Percentiles rank a stretch among this genome's conserved stretches.
phyloP scores from a whole-genome alignment of 192 early-diverging fungal genomes.

The Rhizoclosmatium globosum region DNA sequence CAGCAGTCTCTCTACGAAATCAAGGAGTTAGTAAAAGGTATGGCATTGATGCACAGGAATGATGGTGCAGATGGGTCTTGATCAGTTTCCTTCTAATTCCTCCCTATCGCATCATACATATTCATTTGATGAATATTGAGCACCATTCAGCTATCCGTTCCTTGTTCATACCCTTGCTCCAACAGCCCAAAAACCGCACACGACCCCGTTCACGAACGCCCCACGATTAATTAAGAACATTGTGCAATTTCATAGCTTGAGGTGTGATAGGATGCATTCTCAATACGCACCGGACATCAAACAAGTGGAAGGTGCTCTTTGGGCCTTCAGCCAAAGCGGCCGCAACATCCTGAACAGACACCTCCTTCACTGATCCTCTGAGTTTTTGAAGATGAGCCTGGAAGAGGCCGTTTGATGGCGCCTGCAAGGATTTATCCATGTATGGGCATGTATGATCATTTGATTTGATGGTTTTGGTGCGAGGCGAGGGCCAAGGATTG shows the following conservation, averaged over 20 bases:
- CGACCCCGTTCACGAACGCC: too few relatives aligned
- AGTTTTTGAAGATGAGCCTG: slow-evolving; percentile 21
- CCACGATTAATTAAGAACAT: too few relatives aligned
- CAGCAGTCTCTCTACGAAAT: slow-evolving; percentile 53
- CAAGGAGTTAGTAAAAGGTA: slow-evolving; percentile 6
- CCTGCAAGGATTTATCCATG: not conserved
- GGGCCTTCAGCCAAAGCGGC: slow-evolving; percentile 36
- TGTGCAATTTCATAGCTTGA: too few relatives aligned
- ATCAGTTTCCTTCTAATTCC: not conserved
- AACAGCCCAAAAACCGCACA: too few relatives aligned
- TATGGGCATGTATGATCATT: not conserved
- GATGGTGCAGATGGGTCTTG: not conserved
- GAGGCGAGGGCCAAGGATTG: not conserved
- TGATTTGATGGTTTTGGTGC: not conserved
- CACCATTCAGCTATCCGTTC: too few relatives aligned
- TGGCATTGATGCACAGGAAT: not conserved
- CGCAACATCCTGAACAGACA: slow-evolving; percentile 28
- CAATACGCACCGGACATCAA: slow-evolving; percentile 47
- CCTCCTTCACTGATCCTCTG: slow-evolving; percentile 11
- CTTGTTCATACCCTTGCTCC: too few relatives aligned
- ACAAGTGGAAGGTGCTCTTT: slow-evolving; percentile 42
- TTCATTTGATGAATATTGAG: too few relatives aligned
- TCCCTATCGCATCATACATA: too few relatives aligned
- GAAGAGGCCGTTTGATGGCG: slow-evolving; percentile 12
- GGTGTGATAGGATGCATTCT: not conserved